Conservation (phyloP, 2,329 filamentous ascomycete genomes). For the Pestalotiopsis sp. region DNA sequence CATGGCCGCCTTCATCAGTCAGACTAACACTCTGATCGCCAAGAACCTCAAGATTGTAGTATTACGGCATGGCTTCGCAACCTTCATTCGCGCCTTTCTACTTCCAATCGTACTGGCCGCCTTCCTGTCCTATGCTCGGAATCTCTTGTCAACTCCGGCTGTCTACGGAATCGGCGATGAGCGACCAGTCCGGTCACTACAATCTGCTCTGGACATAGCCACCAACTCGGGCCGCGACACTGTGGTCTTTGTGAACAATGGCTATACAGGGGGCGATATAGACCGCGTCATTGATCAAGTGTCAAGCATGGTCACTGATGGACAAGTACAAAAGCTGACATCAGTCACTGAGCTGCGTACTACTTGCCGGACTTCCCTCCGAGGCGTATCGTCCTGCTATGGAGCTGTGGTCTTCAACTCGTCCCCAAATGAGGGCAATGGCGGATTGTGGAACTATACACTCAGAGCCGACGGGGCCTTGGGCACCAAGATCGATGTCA, state of each 20-base stretch:
- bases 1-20: conserved; percentile 46
- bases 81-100: conserved; percentile 59
- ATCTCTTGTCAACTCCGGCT: conserved; percentile 80
- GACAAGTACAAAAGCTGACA: conserved; percentile 57
- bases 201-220: conserved; percentile 62
- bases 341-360: conserved; percentile 60
- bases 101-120: conserved; percentile 61
- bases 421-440: conserved; percentile 71
- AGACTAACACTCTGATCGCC: conserved; percentile 61
- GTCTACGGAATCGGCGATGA: conserved; percentile 71
- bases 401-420: conserved; percentile 75
- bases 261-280: conserved; percentile 69
- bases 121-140: conserved; percentile 73
- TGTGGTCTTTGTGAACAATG: conserved; percentile 79
- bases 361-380: conserved; percentile 64
- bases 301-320: conserved; percentile 55
- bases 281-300: conserved; percentile 69
- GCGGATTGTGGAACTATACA: conserved; percentile 82
- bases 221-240: conserved; percentile 62
- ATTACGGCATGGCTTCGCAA: conserved; percentile 53
- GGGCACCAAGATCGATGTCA: conserved; percentile 65
- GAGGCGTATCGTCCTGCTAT: conserved; percentile 73
- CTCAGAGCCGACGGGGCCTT: conserved; percentile 76
- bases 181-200: conserved; percentile 63
- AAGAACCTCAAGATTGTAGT: conserved; percentile 66